These are phyloP conservation scores for Pythium guiyangense DNA, from an alignment of 352 stramenopile genomes.

Conservation along the genomic window DNA sequence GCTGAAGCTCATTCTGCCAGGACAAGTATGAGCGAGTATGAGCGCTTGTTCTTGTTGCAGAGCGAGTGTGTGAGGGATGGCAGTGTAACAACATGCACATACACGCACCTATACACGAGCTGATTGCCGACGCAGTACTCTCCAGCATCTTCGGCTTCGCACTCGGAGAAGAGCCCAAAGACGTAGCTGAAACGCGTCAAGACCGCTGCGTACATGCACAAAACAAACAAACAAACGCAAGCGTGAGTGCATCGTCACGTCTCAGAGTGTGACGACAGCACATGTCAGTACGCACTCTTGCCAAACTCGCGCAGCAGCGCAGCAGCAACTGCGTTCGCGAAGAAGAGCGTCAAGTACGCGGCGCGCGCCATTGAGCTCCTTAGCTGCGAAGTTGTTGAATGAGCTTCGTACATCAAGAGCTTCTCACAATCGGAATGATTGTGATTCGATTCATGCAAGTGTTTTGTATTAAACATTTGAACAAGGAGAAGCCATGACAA, in stretches of 20 bases:
- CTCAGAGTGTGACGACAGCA: neutral
- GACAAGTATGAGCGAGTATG: neutral
- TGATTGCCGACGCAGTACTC: conserved; percentile 67
- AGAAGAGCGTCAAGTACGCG: conserved; percentile 68
- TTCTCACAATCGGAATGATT: neutral
- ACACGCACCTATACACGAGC: conserved; percentile 49
- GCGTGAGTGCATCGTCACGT: neutral
- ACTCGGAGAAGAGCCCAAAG: conserved; percentile 43
- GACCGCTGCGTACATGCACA: conserved; percentile 18
- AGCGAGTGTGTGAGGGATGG: no score
- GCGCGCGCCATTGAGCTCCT: conserved; percentile 22
- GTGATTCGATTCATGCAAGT: neutral
- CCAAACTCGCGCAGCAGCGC: conserved; percentile 58
- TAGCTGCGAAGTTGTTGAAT: no score
- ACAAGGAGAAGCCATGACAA: no score
- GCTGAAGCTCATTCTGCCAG: conserved; percentile 57
- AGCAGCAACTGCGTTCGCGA: conserved; percentile 44
- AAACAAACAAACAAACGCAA: conserved; percentile 2
- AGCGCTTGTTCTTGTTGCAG: neutral
- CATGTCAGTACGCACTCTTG: conserved; percentile 24
- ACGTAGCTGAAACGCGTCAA: conserved; percentile 30
- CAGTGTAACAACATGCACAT: neutral
- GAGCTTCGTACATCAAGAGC: no score
- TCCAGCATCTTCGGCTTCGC: conserved; percentile 23
- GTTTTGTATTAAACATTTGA: neutral